Base-by-base conservation (phyloP, 768 basidiomycete species). In the Amanita rimosa region DNA sequence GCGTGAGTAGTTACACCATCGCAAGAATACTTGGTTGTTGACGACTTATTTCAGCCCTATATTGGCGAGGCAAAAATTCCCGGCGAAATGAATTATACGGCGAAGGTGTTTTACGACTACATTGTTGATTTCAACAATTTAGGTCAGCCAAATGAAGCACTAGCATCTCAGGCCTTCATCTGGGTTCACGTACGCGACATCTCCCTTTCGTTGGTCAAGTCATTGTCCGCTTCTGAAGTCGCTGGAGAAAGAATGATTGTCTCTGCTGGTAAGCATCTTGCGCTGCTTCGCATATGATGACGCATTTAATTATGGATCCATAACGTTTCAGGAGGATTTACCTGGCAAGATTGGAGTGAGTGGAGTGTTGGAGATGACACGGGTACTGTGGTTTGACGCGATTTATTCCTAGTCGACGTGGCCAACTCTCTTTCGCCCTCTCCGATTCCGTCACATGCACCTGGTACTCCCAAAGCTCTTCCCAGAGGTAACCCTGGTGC, bases 131-230 rank as follows among this genome's bases (percentile, higher is more conserved):
- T 42, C 16, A 29, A 26, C 7, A 33, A 22, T 27, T 35, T 31
- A 21, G 37, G 35, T 31, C 37, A 49, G 27, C 27, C 48, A 7
- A 31, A 27, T 10, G 24, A 36, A 24, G 21, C 16, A 19, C 43
- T 37, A 16, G 6, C 21, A 2, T 21, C 49, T 6, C 14, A 29
- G n/a, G 19, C 27, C 17, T 26, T 19, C 11, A 26, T 21, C 16
- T 50, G 29, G 21, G 27, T 50, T 9, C 42, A 50, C 11, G 49
- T 50, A 14, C 42, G 49, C 21, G 49, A 50, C 34, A 19, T 50
- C 17, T 31, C 42, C 3, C 13, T 17, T 11, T 29, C 43, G 13
- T 27, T 44, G 13, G 24, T 22, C 9, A 36, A 39, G 14, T 44
- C 49, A 11, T 21, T 50, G 17, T 11, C n/a, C 31, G 22, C 26